These are phyloP conservation scores for Yamadazyma songkhlaensis DNA, from an alignment of 1,139 yeast genomes.

Conservation along the genomic window DNA sequence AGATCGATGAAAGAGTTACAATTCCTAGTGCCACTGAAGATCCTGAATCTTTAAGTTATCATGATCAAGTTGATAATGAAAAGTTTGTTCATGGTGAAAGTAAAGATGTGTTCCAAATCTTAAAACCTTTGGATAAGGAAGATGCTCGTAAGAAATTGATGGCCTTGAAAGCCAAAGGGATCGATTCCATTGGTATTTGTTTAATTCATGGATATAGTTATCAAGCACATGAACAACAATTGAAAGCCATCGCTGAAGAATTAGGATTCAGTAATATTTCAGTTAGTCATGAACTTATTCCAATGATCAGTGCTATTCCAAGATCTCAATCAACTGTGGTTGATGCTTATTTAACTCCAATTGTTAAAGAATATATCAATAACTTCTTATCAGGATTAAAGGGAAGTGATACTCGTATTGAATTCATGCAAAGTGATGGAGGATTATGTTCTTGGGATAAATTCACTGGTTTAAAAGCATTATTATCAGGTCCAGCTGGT, in stretches of 20 bases:
- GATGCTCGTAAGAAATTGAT: slow-evolving; percentile 38
- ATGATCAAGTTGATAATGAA: slow-evolving; percentile 10
- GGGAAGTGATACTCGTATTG: slow-evolving; percentile 21
- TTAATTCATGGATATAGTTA: slow-evolving; percentile 69
- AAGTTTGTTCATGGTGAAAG: slow-evolving; percentile 42
- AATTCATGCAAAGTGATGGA: slow-evolving; percentile 60
- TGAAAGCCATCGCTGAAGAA: slow-evolving; percentile 56
- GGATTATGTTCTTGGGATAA: slow-evolving; percentile 48
- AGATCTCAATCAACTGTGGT: slow-evolving; percentile 72
- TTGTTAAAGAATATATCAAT: slow-evolving; percentile 56
- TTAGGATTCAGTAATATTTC: slow-evolving; percentile 58
- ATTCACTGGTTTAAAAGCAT: slow-evolving; percentile 50
- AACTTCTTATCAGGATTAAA: slow-evolving; percentile 60
- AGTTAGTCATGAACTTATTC: slow-evolving; percentile 61
- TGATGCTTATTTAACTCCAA: slow-evolving; percentile 77
- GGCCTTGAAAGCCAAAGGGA: slow-evolving; percentile 49
- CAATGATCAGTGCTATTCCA: slow-evolving; percentile 70
- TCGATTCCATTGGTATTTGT: slow-evolving; percentile 64
- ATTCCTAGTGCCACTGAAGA: slow-evolving; percentile 64
- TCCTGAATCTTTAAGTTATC: slow-evolving; percentile 31
- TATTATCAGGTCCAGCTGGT: slow-evolving; percentile 58
- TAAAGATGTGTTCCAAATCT: slow-evolving; percentile 58
- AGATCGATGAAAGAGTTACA: slow-evolving; percentile 71
- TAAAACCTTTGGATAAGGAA: slow-evolving; percentile 43
- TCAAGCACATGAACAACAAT: slow-evolving; percentile 58